These are phyloP conservation scores for Echria macrotheca DNA, from an alignment of 495 filamentous ascomycete species.

Conservation along the genomic window DNA sequence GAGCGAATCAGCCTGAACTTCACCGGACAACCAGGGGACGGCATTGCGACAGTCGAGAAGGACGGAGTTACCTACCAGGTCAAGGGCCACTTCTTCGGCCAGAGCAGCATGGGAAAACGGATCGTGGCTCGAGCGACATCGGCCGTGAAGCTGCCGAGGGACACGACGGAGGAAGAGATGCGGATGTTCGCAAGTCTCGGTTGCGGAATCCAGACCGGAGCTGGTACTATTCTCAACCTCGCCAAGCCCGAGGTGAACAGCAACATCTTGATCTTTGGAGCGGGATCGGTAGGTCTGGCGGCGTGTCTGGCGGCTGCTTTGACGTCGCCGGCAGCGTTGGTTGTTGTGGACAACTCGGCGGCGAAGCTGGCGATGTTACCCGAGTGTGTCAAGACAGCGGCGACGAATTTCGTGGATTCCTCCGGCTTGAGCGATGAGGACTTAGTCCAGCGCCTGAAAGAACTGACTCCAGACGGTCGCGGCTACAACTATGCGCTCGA, in stretches of 20 bases:
- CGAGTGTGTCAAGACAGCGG: neutral
- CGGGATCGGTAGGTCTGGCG: constrained; percentile 13
- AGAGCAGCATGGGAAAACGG: constrained; percentile 7
- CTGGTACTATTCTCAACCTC: constrained; percentile 10
- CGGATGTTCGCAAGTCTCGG: constrained; percentile 10
- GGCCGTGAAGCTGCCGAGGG: neutral
- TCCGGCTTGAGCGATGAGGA: neutral
- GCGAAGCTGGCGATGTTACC: constrained; percentile 12
- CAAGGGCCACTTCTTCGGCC: constrained; percentile 12
- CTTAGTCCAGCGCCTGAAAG: constrained; percentile 10
- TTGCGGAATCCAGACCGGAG: constrained; percentile 15
- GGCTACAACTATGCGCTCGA: constrained; percentile 14
- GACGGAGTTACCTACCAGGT: neutral
- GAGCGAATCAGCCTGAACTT: constrained; percentile 1
- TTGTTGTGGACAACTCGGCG: constrained; percentile 11
- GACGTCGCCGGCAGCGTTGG: constrained; percentile 7
- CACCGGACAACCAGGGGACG: neutral
- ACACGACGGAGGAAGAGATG: constrained; percentile 6
- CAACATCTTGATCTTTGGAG: constrained; percentile 12
- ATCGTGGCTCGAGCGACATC: constrained; percentile 12
- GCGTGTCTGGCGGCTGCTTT: constrained; percentile 11
- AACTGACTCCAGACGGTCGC: constrained; percentile 1
- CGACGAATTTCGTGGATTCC: constrained; percentile 2
- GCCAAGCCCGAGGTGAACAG: constrained; percentile 4
- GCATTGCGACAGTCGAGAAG: neutral